Percentiles rank a stretch among this genome's conserved stretches.
Conservation (phyloP, 1,139 yeast genomes). For the Debaryomyces psychrophilus region DNA sequence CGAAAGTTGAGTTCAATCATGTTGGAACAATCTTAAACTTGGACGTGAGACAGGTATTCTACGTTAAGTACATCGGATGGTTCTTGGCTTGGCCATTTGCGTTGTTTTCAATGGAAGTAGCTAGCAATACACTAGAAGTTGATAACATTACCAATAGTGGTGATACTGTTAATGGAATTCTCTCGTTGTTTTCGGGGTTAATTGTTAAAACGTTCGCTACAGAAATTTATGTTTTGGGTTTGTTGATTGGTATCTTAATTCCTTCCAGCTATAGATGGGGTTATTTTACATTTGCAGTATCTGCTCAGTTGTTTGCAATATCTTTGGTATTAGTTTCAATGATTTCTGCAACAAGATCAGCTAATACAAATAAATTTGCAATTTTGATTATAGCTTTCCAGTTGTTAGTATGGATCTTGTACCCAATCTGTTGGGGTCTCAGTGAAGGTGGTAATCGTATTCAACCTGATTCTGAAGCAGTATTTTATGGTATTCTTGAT, state of each 20-base stretch:
- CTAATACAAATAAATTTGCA: slow-evolving; percentile 21
- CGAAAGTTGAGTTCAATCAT: slow-evolving; percentile 59
- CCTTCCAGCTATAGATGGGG: slow-evolving; percentile 70
- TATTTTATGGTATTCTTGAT: slow-evolving; percentile 66
- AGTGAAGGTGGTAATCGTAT: slow-evolving; percentile 70
- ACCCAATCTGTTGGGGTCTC: slow-evolving; percentile 64
- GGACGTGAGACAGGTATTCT: slow-evolving; percentile 63
- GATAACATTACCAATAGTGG: slow-evolving; percentile 23
- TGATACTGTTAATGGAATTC: slow-evolving; percentile 27
- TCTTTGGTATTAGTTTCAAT: slow-evolving; percentile 26
- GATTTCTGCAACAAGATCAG: slow-evolving; percentile 17
- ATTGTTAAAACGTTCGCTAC: slow-evolving; percentile 43
- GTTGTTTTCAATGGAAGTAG: slow-evolving; percentile 48
- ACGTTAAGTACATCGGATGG: slow-evolving; percentile 69
- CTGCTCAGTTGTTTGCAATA: slow-evolving; percentile 43
- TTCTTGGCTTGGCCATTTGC: slow-evolving; percentile 63
- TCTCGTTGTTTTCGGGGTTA: slow-evolving; percentile 29
- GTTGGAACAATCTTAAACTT: slow-evolving; percentile 39
- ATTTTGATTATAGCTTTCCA: slow-evolving; percentile 35
- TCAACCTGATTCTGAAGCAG: slow-evolving; percentile 68
- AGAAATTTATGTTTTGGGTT: slow-evolving; percentile 54
- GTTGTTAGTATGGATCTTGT: slow-evolving; percentile 47
- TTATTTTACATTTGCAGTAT: slow-evolving; percentile 49
- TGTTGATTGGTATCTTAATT: slow-evolving; percentile 58
- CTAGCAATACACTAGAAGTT: slow-evolving; percentile 39